Evolutionary conservation across 768 basidiomycete genomes (phyloP).

Genomic region (Kwoniella sp.): DNA sequence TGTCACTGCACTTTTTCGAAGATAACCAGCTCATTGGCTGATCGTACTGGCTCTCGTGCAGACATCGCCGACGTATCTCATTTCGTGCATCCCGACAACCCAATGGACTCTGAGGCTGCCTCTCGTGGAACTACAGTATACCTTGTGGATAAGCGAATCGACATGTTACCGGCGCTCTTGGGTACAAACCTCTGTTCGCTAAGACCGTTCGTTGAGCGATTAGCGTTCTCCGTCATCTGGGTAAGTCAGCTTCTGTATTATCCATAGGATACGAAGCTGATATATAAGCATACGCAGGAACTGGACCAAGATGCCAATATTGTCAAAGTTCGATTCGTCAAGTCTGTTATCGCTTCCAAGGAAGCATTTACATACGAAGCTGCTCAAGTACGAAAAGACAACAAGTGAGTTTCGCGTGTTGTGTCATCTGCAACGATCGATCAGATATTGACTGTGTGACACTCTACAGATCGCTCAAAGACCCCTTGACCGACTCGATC

Average conservation of each 20-base stretch:
- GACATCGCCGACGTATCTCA: constrained; percentile 98
- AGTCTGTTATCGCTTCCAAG: constrained; percentile 95
- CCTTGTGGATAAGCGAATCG: constrained; percentile 95
- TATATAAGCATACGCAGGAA: constrained; percentile 64
- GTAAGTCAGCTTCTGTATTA: constrained; percentile 59
- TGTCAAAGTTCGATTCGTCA: constrained; percentile 84
- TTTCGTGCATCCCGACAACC: constrained; percentile 87
- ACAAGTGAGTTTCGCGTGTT: constrained; percentile 62
- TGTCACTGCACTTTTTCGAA: too few relatives aligned
- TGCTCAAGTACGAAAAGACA: constrained; percentile 90
- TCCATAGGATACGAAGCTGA: not conserved
- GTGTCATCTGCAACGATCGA: not conserved
- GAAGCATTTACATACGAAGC: constrained; percentile 96
- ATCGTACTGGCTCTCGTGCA: constrained; percentile 51
- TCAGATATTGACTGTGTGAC: not conserved
- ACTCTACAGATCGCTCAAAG: constrained; percentile 66
- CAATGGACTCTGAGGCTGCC: constrained; percentile 97
- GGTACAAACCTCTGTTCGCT: constrained; percentile 96
- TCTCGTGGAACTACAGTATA: constrained; percentile 95
- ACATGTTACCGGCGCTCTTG: constrained; percentile 91
- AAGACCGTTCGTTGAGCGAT: constrained; percentile 83
- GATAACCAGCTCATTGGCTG: not conserved
- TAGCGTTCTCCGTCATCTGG: constrained; percentile 97
- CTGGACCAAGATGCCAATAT: constrained; percentile 85
- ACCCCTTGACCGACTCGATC: constrained; percentile 80